phyloP scores from a whole-genome alignment of 1,284 basidiomycete species.

The Ganoderma boninense region DNA sequence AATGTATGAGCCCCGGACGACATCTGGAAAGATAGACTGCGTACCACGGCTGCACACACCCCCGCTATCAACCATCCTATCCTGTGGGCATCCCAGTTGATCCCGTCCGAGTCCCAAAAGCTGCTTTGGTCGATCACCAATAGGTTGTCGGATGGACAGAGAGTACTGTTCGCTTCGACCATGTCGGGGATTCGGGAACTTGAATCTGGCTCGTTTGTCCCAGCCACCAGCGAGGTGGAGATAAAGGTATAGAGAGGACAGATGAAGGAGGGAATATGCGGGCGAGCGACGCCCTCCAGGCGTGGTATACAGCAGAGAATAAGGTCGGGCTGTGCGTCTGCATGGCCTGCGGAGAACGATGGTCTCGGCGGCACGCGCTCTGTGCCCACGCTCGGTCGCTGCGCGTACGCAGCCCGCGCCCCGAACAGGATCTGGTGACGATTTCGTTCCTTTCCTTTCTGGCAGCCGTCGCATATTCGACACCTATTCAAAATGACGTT shows the following conservation, averaged over 20 bases:
- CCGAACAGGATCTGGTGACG: background rate
- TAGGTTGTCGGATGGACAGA: slow-evolving; percentile 63
- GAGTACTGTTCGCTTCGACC: slow-evolving; percentile 31
- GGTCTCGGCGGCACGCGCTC: background rate
- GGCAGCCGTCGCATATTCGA: background rate
- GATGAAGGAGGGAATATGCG: slow-evolving; percentile 26
- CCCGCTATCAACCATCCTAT: slow-evolving; percentile 83
- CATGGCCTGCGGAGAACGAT: background rate
- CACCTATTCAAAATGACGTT: background rate
- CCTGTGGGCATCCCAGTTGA: slow-evolving; percentile 69
- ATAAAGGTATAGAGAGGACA: slow-evolving; percentile 5
- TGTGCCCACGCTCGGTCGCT: background rate
- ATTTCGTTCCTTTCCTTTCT: background rate
- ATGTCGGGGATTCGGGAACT: slow-evolving; percentile 17
- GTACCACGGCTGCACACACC: slow-evolving; percentile 63
- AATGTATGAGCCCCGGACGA: background rate
- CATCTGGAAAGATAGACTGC: slow-evolving; percentile 39
- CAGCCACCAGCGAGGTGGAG: background rate
- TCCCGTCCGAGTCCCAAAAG: slow-evolving; percentile 63
- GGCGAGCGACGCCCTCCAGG: slow-evolving; percentile 11
- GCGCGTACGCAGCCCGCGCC: background rate
- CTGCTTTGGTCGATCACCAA: slow-evolving; percentile 59
- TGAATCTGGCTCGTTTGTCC: background rate
- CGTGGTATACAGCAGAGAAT: slow-evolving; percentile 6
- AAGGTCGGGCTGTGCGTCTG: slow-evolving; percentile 5